Base-by-base conservation (phyloP, 2,329 filamentous ascomycete genomes). In the Orbilia brochopaga region DNA sequence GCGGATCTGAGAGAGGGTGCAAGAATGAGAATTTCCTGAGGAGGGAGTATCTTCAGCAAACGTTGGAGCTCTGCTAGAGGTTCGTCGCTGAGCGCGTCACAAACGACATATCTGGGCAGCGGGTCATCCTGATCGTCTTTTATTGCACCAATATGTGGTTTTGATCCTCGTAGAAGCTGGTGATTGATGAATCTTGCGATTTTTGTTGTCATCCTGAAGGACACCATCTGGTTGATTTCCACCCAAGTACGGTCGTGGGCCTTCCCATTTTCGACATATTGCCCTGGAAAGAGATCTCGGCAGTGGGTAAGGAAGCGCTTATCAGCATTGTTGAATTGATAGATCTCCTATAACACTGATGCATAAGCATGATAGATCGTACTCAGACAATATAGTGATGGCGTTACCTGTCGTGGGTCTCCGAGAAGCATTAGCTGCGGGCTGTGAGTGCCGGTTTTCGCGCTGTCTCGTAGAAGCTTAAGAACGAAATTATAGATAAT, bases 261-360 rank as follows among this genome's bases (percentile, higher is more conserved):
- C 56, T 60, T 53, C 7, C 55, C 56, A 35, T 61, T 50, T 54
- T 59, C 55, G 32, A 72, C 21, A 66, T 57, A 52, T 30, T 62
- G 40, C 2, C 44, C 52, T 11, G 64, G 58, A 51, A 72, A 72
- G 10, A 72, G 35, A 3, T 61, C 51, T 19, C 67, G 67, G 27
- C 67, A 72, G 19, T 52, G 56, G 1, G 73, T 75, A 2, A 75
- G 55, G 40, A 75, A 75, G 17, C 73, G 48, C 13, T 60, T 54
- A 50, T 74, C 73, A 3, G 74, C 60, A 52, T 74, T 66, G 44
- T 75, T 74, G 65, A 72, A 75, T 57, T 65, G 73, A 53, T 75
- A 75, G 11, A 75, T 69, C 55, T 73, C 73, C 40, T 66, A 54
- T 50, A 48, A n/a, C n/a, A n/a, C n/a, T n/a, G n/a, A n/a, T n/a